phyloP scores from a whole-genome alignment of 768 basidiomycete genomes.

The Termitomyces sp. region DNA sequence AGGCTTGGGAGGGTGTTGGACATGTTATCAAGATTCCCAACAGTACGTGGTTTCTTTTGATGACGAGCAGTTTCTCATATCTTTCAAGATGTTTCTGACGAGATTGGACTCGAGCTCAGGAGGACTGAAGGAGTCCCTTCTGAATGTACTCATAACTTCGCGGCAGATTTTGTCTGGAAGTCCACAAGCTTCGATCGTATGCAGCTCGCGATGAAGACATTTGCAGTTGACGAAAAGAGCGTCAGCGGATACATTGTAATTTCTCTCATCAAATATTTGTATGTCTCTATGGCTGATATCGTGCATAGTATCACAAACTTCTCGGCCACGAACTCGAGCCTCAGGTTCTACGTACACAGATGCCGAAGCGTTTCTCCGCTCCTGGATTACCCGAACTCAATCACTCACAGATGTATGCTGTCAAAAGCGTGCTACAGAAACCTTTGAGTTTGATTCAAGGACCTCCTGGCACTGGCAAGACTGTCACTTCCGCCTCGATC shows the following conservation, averaged over 20 bases:
- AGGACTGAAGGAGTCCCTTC: conserved; percentile 89
- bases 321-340: conserved; percentile 97
- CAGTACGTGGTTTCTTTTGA: conserved; percentile 49
- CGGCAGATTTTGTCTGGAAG: conserved; percentile 99
- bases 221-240: conserved; percentile 98
- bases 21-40: conserved; percentile 99
- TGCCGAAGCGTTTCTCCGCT: conserved; percentile 97
- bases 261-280: conserved; percentile 8
- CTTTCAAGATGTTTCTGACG: conserved; percentile 88
- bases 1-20: conserved; percentile 95
- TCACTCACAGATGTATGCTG: conserved; percentile 99
- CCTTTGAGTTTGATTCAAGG: conserved; percentile 97
- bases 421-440: conserved; percentile 98
- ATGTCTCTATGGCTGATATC: neutral
- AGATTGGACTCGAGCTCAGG: conserved; percentile 91
- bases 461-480: conserved; percentile 98
- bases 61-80: neutral
- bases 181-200: conserved; percentile 99
- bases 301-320: conserved; percentile 87
- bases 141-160: conserved; percentile 91
- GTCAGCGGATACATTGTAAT: conserved; percentile 97
- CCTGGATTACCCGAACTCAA: conserved; percentile 97
- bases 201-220: conserved; percentile 99
- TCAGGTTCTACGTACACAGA: conserved; percentile 82
- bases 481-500: conserved; percentile 97